phyloP scores from a whole-genome alignment of 768 basidiomycete genomes.

The Vararia minispora region DNA sequence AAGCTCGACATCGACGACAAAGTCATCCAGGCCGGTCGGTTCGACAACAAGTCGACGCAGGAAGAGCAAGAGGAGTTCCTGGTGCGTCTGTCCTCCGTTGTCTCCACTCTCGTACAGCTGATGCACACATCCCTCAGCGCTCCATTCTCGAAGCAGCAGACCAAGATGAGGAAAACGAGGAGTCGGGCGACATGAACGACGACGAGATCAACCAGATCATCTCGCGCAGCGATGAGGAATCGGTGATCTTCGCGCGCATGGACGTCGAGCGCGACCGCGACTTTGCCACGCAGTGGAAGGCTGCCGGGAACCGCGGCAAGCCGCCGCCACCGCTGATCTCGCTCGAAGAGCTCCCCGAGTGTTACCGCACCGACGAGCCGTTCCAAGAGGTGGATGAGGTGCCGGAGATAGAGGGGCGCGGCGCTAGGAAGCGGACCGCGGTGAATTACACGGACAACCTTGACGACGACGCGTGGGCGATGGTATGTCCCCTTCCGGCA shows the following conservation, averaged over 20 bases:
- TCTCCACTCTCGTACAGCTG: constrained; percentile 7
- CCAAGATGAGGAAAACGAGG: constrained; percentile 83
- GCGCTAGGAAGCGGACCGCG: constrained; percentile 70
- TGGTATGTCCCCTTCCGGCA: no score
- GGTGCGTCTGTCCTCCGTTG: constrained; percentile 32
- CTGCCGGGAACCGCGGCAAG: constrained; percentile 63
- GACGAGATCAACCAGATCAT: constrained; percentile 93
- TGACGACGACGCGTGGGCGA: constrained; percentile 88
- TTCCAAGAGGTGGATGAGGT: constrained; percentile 60
- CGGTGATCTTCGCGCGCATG: constrained; percentile 65
- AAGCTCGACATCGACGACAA: constrained; percentile 99
- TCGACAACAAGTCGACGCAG: constrained; percentile 96
- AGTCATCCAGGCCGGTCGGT: constrained; percentile 97
- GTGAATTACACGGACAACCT: constrained; percentile 93
- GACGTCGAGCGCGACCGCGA: constrained; percentile 73
- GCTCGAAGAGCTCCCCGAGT: constrained; percentile 84
- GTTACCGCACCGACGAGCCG: constrained; percentile 79
- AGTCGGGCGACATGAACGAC: constrained; percentile 86
- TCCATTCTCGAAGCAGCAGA: constrained; percentile 87
- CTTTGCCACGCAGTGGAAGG: constrained; percentile 52
- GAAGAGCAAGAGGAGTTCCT: constrained; percentile 96
- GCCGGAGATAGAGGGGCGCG: constrained; percentile 63
- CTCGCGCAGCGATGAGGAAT: constrained; percentile 75
- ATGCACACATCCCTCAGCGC: constrained; percentile 36
- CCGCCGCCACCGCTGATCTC: constrained; percentile 71